Percentiles rank a stretch among this genome's conserved stretches.
phyloP scores from a whole-genome alignment of 2,329 filamentous ascomycete genomes.

The Neopestalotiopsis sp. region DNA sequence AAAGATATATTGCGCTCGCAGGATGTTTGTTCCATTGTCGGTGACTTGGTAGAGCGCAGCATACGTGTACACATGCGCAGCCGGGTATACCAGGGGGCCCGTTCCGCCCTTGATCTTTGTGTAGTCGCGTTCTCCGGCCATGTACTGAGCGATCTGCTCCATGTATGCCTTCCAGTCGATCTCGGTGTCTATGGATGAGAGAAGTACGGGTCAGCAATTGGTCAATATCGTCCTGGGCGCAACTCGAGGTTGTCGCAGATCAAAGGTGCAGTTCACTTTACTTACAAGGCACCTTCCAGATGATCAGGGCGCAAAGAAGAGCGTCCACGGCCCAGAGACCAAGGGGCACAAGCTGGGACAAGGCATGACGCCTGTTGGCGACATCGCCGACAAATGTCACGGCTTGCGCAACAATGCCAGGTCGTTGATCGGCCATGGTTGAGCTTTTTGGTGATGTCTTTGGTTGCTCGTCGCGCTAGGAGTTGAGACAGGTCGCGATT shows the following conservation, averaged over 20 bases:
- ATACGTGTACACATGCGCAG: constrained; percentile 92
- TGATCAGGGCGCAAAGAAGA: constrained; percentile 72
- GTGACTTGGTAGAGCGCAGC: constrained; percentile 79
- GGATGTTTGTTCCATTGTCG: constrained; percentile 74
- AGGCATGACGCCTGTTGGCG: constrained; percentile 51
- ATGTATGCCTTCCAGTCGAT: constrained; percentile 99
- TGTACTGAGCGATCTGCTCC: constrained; percentile 83
- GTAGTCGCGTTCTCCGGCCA: constrained; percentile 88
- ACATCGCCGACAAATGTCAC: constrained; percentile 45
- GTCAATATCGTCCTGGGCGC: neutral
- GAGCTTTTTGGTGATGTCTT: neutral
- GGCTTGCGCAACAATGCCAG: constrained; percentile 30
- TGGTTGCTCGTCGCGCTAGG: constrained; percentile 16
- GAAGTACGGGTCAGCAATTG: neutral
- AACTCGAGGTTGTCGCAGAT: neutral
- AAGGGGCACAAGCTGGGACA: constrained; percentile 58
- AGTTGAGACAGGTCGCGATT: constrained; percentile 20
- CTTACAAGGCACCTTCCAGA: constrained; percentile 85
- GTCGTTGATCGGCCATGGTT: constrained; percentile 30
- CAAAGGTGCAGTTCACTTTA: constrained; percentile 12
- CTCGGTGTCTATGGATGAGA: constrained; percentile 74
- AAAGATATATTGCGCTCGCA: constrained; percentile 84
- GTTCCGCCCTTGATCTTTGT: constrained; percentile 84
- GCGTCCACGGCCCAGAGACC: constrained; percentile 74
- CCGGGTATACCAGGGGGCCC: constrained; percentile 93